Conservation (phyloP, 257 asterid species). For the Scutellaria galericulata region DNA sequence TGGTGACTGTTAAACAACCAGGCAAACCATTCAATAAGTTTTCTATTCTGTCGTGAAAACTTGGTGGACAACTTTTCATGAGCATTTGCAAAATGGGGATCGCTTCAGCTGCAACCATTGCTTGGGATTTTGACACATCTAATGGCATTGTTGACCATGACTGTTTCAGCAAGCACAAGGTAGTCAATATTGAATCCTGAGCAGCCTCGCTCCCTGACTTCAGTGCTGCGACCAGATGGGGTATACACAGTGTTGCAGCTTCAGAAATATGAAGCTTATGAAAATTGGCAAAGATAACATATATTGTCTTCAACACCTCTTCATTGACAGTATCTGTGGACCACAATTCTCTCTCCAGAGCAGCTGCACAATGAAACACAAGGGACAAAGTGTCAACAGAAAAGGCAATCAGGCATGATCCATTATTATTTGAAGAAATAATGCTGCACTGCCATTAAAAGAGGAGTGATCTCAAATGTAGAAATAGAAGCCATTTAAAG, state of each 20-base stretch:
- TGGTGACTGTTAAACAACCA: slow-evolving; percentile 82
- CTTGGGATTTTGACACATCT: slow-evolving; percentile 77
- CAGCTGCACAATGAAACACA: slow-evolving; percentile 58
- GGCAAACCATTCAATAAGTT: slow-evolving; percentile 78
- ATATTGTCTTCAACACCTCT: slow-evolving; percentile 73
- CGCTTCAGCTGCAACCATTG: slow-evolving; percentile 84
- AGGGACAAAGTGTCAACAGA: slow-evolving; percentile 16
- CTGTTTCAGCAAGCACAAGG: slow-evolving; percentile 71
- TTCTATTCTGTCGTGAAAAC: slow-evolving; percentile 71
- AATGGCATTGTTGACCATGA: slow-evolving; percentile 85
- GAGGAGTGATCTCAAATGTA: slow-evolving; percentile 1
- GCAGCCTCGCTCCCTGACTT: slow-evolving; percentile 75
- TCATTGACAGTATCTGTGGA: slow-evolving; percentile 64
- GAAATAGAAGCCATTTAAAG: slow-evolving; percentile 9
- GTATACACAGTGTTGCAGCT: slow-evolving; percentile 74
- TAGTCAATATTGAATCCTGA: slow-evolving; percentile 65
- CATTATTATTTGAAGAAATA: not conserved
- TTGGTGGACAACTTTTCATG: slow-evolving; percentile 64
- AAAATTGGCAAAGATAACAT: slow-evolving; percentile 73
- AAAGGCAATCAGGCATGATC: not conserved
- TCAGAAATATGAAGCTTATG: slow-evolving; percentile 76
- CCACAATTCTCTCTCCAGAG: slow-evolving; percentile 76
- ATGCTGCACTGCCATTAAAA: slow-evolving; percentile 26
- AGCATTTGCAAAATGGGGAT: slow-evolving; percentile 77
- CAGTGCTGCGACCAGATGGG: slow-evolving; percentile 73